Evolutionary conservation across 1,284 basidiomycete species (phyloP).

Genomic region (Neolentinus lepideus): DNA sequence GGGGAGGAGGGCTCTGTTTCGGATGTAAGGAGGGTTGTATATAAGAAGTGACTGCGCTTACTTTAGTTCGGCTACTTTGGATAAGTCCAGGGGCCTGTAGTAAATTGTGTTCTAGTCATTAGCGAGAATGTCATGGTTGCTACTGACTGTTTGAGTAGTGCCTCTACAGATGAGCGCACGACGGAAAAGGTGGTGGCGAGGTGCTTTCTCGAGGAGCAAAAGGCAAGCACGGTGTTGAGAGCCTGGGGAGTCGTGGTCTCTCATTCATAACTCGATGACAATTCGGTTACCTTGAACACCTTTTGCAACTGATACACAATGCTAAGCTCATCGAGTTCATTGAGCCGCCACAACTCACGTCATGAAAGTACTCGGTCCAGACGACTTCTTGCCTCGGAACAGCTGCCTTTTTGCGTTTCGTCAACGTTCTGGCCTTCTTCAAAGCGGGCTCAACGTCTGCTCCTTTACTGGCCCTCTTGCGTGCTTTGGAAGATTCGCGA

Average conservation of each 20-base stretch:
- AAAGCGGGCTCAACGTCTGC: neutral
- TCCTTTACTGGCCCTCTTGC: constrained; percentile 12
- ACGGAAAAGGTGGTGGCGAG: constrained; percentile 77
- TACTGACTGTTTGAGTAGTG: constrained; percentile 62
- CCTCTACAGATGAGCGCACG: constrained; percentile 73
- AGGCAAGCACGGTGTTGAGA: constrained; percentile 85
- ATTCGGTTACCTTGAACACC: neutral
- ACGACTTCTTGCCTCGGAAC: constrained; percentile 13
- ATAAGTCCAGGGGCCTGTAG: constrained; percentile 72
- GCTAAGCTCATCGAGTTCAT: neutral
- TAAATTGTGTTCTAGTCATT: neutral
- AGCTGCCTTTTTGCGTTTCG: constrained; percentile 19
- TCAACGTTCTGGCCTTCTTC: neutral
- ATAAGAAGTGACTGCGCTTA: constrained; percentile 23
- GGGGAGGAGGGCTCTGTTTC: constrained; percentile 67
- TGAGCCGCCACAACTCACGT: constrained; percentile 28
- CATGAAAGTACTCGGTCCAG: constrained; percentile 58
- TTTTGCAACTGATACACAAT: neutral
- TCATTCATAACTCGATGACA: no score
- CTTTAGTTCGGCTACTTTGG: constrained; percentile 82
- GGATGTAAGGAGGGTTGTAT: neutral
- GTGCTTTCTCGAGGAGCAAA: constrained; percentile 79
- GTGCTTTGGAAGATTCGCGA: neutral
- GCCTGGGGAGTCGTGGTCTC: no score
- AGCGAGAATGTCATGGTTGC: neutral